A percentile compares a stretch with the other conserved stretches of the same genome.
Conservation (phyloP, 2,329 filamentous ascomycete genomes). For the Trichoderma afroharzianum region DNA sequence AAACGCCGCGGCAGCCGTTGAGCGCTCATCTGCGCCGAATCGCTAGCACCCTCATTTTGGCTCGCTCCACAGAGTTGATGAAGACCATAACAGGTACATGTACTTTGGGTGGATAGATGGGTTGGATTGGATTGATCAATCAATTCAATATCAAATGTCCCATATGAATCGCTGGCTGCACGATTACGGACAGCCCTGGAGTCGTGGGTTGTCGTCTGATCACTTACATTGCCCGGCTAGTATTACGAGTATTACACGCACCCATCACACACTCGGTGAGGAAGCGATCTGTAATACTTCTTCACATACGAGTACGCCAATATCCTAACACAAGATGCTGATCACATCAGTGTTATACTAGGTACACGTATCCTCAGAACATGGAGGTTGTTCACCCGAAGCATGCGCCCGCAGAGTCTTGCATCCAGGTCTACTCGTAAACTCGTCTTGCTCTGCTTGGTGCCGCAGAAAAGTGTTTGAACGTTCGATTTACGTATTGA, state of each 20-base stretch:
- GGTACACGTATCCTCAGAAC: neutral
- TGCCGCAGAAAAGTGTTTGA: neutral
- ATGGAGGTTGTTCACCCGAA: neutral
- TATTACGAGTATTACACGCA: neutral
- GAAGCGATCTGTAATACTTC: neutral
- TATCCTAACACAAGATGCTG: neutral
- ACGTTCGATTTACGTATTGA: neutral
- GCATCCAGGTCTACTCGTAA: neutral
- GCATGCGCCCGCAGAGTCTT: neutral
- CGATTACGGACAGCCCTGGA: neutral
- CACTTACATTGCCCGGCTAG: neutral
- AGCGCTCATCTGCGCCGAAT: slow-evolving; percentile 13
- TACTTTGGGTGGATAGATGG: neutral
- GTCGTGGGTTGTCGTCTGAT: neutral
- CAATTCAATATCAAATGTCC: neutral
- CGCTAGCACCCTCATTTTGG: slow-evolving; percentile 5
- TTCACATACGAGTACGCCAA: neutral
- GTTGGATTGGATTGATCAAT: neutral
- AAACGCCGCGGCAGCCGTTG: neutral
- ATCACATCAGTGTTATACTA: neutral
- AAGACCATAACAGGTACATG: neutral
- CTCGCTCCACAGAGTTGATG: neutral
- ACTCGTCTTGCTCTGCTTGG: neutral
- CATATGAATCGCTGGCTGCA: neutral
- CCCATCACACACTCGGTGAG: neutral